Base-by-base conservation (phyloP, 2,329 filamentous ascomycete genomes). In the Amauroascus verrucosus region DNA sequence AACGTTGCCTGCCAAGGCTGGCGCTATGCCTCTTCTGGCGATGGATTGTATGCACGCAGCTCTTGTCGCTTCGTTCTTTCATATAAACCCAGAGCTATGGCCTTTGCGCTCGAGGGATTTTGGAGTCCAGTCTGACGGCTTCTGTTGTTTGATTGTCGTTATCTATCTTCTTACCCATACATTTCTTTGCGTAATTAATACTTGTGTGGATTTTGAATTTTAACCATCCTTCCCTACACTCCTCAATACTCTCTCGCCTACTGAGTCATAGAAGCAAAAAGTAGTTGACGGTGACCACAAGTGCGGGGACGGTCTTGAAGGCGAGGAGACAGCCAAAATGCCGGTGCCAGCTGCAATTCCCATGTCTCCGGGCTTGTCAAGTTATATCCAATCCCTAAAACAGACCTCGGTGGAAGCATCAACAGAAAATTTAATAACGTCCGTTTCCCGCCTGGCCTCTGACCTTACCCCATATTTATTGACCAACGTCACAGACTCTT, bases 401-500 rank as follows among this genome's bases (percentile, higher is more conserved):
- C 40, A 53, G 37, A 53, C 33, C 24, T 43, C 56, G 33, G 49
- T 55, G 13, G 56, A 57, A 13, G 44, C 48, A 26, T 57, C 56
- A 28, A 57, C 53, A 28, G 53, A 57, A 40, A 57, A 47, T 14
- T 45, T 57, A 18, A 55, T 57, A 33, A 53, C 56, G 56, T 55
- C 28, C 9, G 56, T 53, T 32, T 48, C 18, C 41, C 9, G 3
- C 35, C 18, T 6, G 14, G 2, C 28, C 6, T 50, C 54, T 43
- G 22, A 38, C 45, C 35, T 46, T 49, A 38, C 37, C 57, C 30
- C n/a, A 9, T 48, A 35, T 11, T 52, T 48, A 35, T 11, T 52
- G 22, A 52, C 13, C 2, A 28, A 8, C 22, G 13, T 6, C 6
- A 30, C 26, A 93, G 88, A 50, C 82, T 96, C 18, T 79, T 98